Evolutionary conservation across 2,329 filamentous ascomycete genomes (phyloP).

Genomic region (Pyrenophora seminiperda): DNA sequence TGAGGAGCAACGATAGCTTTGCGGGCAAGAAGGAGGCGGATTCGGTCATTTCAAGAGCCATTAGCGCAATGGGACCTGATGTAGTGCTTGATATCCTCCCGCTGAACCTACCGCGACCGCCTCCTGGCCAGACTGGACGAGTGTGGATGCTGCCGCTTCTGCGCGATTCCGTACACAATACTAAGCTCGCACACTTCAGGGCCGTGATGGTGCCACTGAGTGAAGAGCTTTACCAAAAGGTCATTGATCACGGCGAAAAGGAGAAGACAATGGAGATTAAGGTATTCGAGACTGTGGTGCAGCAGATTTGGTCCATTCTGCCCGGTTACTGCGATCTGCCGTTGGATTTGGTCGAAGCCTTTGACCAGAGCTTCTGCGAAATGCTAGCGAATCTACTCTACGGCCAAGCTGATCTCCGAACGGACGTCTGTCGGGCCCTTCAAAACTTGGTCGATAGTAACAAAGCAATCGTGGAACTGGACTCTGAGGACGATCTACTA

Average conservation of each 20-base stretch:
- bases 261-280: slow-evolving; percentile 97
- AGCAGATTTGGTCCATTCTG: slow-evolving; percentile 92
- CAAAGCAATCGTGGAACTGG: slow-evolving; percentile 74
- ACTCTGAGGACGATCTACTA: slow-evolving; percentile 72
- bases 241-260: slow-evolving; percentile 77
- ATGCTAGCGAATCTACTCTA: slow-evolving; percentile 90
- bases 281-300: slow-evolving; percentile 94
- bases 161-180: slow-evolving; percentile 87
- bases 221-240: slow-evolving; percentile 84
- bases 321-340: slow-evolving; percentile 95
- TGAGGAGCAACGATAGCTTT: slow-evolving; percentile 87
- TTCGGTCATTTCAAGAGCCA: slow-evolving; percentile 82
- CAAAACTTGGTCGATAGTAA: slow-evolving; percentile 92
- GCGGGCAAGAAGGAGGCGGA: slow-evolving; percentile 94
- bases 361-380: slow-evolving; percentile 89
- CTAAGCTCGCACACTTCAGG: slow-evolving; percentile 82
- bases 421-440: slow-evolving; percentile 84
- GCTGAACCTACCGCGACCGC: slow-evolving; percentile 80
- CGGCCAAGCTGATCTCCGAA: slow-evolving; percentile 83
- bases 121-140: slow-evolving; percentile 77
- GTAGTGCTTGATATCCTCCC: slow-evolving; percentile 81
- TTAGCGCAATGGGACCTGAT: slow-evolving; percentile 88
- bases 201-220: slow-evolving; percentile 86
- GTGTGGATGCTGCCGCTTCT: slow-evolving; percentile 95
- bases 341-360: slow-evolving; percentile 70